phyloP scores from a whole-genome alignment of 148 eudicot genomes.

The Rheum nobile region DNA sequence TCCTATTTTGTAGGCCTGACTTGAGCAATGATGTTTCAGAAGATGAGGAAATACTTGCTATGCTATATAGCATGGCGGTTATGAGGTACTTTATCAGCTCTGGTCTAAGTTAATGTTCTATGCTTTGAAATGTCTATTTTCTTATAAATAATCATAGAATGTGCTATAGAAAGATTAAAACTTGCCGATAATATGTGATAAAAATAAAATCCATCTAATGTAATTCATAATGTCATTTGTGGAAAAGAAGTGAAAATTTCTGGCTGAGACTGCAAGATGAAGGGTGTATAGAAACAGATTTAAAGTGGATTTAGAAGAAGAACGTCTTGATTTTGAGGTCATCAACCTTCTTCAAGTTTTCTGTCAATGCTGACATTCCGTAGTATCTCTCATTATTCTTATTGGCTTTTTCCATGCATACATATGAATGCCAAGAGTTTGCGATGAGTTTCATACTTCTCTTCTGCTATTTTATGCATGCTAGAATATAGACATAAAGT shows the following conservation, averaged over 20 bases:
- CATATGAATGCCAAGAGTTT: not conserved
- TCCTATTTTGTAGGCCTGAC: slow-evolving; percentile 27
- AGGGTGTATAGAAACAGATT: not conserved
- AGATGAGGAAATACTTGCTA: slow-evolving; percentile 59
- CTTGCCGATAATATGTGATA: not conserved
- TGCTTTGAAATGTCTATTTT: not conserved
- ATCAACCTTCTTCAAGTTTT: not conserved
- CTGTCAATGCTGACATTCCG: not conserved
- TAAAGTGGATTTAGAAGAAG: not conserved
- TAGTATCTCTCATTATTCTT: not conserved
- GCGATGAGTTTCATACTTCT: not conserved
- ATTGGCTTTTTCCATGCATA: not conserved
- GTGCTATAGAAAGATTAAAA: not conserved
- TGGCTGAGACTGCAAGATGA: not conserved
- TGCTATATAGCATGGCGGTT: slow-evolving; percentile 79
- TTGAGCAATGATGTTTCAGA: slow-evolving; percentile 19
- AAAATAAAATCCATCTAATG: not conserved
- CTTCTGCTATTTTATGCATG: not conserved
- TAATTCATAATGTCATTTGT: not conserved
- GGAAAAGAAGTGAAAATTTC: not conserved
- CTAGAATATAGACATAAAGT: slow-evolving; percentile 7
- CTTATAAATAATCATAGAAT: not conserved
- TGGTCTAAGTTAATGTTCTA: not conserved
- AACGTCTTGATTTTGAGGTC: not conserved
- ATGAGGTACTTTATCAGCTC: slow-evolving; percentile 40